phyloP scores from a whole-genome alignment of 2,329 filamentous ascomycete species.

The Cyclaneusma minus region DNA sequence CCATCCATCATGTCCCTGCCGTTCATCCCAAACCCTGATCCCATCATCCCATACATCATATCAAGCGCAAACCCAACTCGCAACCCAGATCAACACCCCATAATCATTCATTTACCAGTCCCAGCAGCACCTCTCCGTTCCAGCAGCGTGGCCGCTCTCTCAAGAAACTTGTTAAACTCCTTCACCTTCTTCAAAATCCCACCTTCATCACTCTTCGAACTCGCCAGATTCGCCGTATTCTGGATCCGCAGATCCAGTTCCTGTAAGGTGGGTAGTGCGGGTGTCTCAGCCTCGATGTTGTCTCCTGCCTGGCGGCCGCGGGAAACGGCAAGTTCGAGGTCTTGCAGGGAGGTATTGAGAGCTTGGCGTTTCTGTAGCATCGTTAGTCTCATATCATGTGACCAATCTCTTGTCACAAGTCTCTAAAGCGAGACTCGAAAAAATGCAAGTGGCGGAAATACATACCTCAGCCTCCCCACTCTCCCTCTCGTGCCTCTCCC shows the following conservation, averaged over 20 bases:
- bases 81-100: too few species aligned
- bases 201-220: conserved; percentile 30
- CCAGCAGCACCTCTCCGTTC: conserved; percentile 25
- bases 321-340: conserved; percentile 42
- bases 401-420: too few species aligned
- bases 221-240: conserved; percentile 36
- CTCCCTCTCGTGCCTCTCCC: conserved; percentile 40
- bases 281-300: conserved; percentile 33
- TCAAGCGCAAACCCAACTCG: too few species aligned
- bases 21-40: too few species aligned
- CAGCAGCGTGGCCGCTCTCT: conserved; percentile 40
- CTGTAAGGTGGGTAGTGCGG: too few species aligned
- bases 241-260: conserved; percentile 42
- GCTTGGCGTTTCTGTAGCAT: conserved; percentile 29
- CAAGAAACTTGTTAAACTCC: conserved; percentile 48
- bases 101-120: too few species aligned
- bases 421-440: not conserved
- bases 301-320: conserved; percentile 32
- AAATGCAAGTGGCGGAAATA: conserved; percentile 4
- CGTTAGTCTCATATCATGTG: conserved; percentile 6
- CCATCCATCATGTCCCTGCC: too few species aligned
- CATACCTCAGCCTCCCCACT: conserved; percentile 34
- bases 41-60: too few species aligned
- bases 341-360: conserved; percentile 42
- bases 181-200: conserved; percentile 39